phyloP scores from a whole-genome alignment of 805 yeast species.

The Candida lessepsii region DNA sequence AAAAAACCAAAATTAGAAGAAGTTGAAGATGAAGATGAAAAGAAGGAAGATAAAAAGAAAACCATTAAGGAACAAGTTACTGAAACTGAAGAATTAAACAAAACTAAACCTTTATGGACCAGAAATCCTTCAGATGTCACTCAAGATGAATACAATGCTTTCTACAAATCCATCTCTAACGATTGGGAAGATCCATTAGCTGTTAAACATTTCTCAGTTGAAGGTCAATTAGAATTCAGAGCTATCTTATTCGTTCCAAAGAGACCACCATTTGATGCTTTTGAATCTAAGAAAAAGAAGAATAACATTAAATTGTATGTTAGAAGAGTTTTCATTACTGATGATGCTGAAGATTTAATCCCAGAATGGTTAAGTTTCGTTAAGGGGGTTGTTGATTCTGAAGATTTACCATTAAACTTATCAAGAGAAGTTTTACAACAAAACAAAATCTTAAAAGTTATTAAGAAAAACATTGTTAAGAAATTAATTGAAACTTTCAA shows the following conservation, averaged over 20 bases:
- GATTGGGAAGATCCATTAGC: constrained; percentile 99
- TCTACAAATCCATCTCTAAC: constrained; percentile 98
- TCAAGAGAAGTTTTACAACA: constrained; percentile 99
- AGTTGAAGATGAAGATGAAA: constrained; percentile 68
- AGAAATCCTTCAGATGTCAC: constrained; percentile 97
- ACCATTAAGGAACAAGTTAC: constrained; percentile 89
- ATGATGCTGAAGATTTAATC: constrained; percentile 97
- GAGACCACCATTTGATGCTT: constrained; percentile 98
- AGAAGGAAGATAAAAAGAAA: constrained; percentile 74
- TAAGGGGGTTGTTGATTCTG: constrained; percentile 99
- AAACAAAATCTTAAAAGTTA: constrained; percentile 98
- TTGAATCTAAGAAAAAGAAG: constrained; percentile 99
- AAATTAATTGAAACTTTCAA: constrained; percentile 97
- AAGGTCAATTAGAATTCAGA: constrained; percentile 99
- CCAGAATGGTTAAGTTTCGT: constrained; percentile 99
- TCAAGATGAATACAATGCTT: constrained; percentile 97
- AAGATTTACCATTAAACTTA: constrained; percentile 98
- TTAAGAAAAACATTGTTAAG: constrained; percentile 98
- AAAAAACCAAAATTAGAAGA: constrained; percentile 77
- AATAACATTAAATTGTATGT: constrained; percentile 97
- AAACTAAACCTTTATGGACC: constrained; percentile 99
- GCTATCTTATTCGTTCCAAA: constrained; percentile 97
- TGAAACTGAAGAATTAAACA: constrained; percentile 97
- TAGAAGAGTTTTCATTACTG: constrained; percentile 99
- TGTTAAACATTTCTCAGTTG: constrained; percentile 99